Evolutionary conservation across 805 yeast species (phyloP), one percentile per base, ranked within the genome.

Genomic region (Candida fluviatilis): DNA sequence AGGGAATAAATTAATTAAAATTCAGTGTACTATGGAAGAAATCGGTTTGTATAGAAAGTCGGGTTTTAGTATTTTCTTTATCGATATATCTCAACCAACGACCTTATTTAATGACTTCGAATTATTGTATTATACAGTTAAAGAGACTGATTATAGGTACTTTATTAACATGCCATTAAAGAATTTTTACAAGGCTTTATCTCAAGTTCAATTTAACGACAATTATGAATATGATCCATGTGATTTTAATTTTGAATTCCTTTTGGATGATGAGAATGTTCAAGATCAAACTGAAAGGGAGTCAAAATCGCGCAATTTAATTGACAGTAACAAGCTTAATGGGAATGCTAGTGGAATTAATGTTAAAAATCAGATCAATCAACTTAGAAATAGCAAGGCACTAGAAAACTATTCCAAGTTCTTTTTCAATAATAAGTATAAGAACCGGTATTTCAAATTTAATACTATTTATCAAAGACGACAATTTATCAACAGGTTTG

Each of bases 21-120:
- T 75, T 8, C 69, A 69, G 30, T 52, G 77, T 25, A 54, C 62
- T 0, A 69, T 79, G 71, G 82, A 77, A 43, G 85, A 80, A 45
- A 65, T 73, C 3, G 84, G 84, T 0, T 51, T 73, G 17, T 72
- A 69, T 43, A 45, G 74, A 17, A 80, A 79, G 51, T 64, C 75
- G 0, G 79, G 81, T 2, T 69, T 78, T 40, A 55, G 69, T 25
- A 63, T 74, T 4, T 63, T 53, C 31, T 73, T 68, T 48, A 56
- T 74, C 28, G 77, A 74, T 42, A 51, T 69, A 5, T 55, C 68
- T 8, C 70, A 60, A 45, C 71, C 70, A 2, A 60, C 71, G 3
- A 36, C 59, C 34, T 48, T 69, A 16, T 64, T 64, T 48, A 69
- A 69, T 45, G 71, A 68, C 30, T 69, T 52, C 40, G 73, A 68